These are phyloP conservation scores for Ophiostoma montium DNA, from an alignment of 2,329 filamentous ascomycete species.

Conservation along the genomic window DNA sequence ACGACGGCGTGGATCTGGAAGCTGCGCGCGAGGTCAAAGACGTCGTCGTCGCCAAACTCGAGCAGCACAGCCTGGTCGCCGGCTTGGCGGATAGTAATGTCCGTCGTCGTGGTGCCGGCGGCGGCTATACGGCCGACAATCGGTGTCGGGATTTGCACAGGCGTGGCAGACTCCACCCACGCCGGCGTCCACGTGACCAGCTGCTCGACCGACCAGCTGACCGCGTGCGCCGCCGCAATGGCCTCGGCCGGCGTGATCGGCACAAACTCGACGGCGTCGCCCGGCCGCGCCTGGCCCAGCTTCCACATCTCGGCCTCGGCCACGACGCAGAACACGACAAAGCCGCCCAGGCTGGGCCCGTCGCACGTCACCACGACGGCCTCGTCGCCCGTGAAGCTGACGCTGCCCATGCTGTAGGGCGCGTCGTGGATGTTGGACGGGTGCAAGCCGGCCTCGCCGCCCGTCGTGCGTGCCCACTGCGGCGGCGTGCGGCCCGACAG, in stretches of 20 bases:
- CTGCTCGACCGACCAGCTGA: not conserved
- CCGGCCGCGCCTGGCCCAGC: slow-evolving; percentile 22
- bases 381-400: slow-evolving; percentile 23
- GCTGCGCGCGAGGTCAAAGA: not conserved
- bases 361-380: slow-evolving; percentile 22
- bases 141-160: not conserved
- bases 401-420: slow-evolving; percentile 13
- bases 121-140: not conserved
- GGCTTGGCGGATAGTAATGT: not conserved
- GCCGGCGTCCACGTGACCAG: not conserved
- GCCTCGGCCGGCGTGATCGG: not conserved
- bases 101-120: not conserved
- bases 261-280: slow-evolving; percentile 12
- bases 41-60: not conserved
- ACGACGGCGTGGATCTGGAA: not conserved
- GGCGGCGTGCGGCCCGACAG: slow-evolving; percentile 1
- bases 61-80: not conserved
- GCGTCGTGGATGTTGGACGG: slow-evolving; percentile 7
- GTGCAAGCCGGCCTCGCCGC: slow-evolving; percentile 8
- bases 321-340: slow-evolving; percentile 19
- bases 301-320: slow-evolving; percentile 23
- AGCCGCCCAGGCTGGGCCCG: slow-evolving; percentile 21
- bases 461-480: slow-evolving; percentile 2
- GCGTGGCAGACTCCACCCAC: not conserved
- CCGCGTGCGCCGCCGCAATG: not conserved